Conservation (phyloP, 2,329 filamentous ascomycete species). For the Alternaria triticimaculans region DNA sequence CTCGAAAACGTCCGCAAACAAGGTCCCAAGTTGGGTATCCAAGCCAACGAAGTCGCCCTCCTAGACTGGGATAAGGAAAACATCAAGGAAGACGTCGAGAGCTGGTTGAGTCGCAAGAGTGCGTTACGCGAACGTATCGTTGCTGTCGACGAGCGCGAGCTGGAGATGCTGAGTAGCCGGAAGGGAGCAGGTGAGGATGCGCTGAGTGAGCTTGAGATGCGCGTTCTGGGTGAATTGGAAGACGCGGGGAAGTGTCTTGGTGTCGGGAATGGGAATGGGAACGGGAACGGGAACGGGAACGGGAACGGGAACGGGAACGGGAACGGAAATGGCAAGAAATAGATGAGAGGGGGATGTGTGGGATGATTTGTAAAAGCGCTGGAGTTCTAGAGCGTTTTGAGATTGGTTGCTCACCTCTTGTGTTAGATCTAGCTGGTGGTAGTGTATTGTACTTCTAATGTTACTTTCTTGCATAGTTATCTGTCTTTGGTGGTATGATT, state of each 20-base stretch:
- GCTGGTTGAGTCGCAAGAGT: conserved; percentile 74
- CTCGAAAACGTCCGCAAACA: conserved; percentile 69
- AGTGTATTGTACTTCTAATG: conserved; percentile 2
- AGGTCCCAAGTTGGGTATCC: conserved; percentile 53
- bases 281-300: no score
- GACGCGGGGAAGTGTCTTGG: conserved; percentile 48
- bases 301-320: conserved; percentile 20
- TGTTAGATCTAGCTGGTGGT: not conserved
- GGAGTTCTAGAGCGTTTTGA: conserved; percentile 9
- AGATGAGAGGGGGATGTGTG: not conserved
- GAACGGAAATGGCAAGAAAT: conserved; percentile 1
- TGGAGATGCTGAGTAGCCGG: conserved; percentile 59
- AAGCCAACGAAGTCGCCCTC: conserved; percentile 68
- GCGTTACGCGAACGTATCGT: conserved; percentile 75
- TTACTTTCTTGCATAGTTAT: not conserved
- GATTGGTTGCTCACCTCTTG: not conserved
- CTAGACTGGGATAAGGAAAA: conserved; percentile 76
- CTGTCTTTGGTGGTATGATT: not conserved
- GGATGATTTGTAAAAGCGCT: conserved; percentile 9
- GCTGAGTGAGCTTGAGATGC: conserved; percentile 73
- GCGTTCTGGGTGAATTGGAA: conserved; percentile 62
- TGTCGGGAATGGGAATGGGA: conserved; percentile 21
- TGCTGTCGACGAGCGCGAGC: conserved; percentile 74
- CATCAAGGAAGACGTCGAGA: conserved; percentile 83
- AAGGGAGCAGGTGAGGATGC: conserved; percentile 36